These are phyloP conservation scores for Phytophthora sp. DNA, from an alignment of 352 stramenopile species.

Conservation along the genomic window DNA sequence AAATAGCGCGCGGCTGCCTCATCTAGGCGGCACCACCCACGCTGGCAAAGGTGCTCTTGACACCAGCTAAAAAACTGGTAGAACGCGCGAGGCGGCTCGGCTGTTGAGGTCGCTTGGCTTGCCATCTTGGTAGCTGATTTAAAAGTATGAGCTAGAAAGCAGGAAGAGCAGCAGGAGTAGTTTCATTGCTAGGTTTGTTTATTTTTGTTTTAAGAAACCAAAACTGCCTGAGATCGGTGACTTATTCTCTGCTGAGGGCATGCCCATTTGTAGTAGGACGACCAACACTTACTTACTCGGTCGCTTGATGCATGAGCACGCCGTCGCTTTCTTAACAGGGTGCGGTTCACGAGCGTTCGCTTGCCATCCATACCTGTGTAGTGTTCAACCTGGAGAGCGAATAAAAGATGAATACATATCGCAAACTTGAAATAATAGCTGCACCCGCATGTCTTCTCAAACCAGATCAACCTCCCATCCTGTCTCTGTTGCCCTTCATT, in stretches of 20 bases:
- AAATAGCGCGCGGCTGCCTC: neutral
- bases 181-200: too few species aligned
- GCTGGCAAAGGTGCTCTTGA: neutral
- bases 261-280: neutral
- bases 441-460: neutral
- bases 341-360: neutral
- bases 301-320: neutral
- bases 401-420: neutral
- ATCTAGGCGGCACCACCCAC: neutral
- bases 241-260: neutral
- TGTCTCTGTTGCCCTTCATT: neutral
- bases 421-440: constrained; percentile 6
- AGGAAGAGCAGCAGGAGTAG: too few species aligned
- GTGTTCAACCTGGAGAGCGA: neutral
- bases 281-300: neutral
- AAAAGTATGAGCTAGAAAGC: too few species aligned
- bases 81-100: neutral
- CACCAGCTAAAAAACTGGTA: neutral
- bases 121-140: neutral
- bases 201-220: too few species aligned
- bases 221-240: too few species aligned
- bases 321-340: neutral
- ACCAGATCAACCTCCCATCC: neutral
- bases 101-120: neutral
- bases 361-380: constrained; percentile 1